Base-by-base conservation (phyloP, 2,329 filamentous ascomycete species). In the Microdochium bolleyi region DNA sequence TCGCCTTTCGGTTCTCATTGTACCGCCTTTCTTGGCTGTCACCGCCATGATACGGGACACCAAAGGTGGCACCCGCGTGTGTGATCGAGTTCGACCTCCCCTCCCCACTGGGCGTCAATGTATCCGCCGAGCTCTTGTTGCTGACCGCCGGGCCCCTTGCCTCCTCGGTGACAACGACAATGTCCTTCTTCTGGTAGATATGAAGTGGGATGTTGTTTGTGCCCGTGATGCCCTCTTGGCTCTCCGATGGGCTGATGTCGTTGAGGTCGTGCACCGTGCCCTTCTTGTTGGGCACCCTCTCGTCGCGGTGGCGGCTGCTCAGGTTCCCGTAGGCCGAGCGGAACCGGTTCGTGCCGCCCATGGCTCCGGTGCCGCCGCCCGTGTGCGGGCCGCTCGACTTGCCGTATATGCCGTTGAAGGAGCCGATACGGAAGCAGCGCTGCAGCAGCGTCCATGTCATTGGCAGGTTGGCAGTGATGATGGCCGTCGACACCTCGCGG, bases 401-500 rank as follows among this genome's bases (percentile, higher is more conserved):
- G 21, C 61, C 64, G 54, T 59, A 46, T 10, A 46, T 19, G 21
- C 41, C 41, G 41, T 46, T 60, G 56, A 70, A 68, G 2, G 70
- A 67, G 27, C 58, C 60, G 27, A 71, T 59, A 52, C 64, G 58
- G 58, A 74, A 70, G 27, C 67, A 54, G 5, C 65, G 64, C 25
- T 70, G 71, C n/a, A 72, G 57, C 2, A 73, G 59, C 0, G 71
- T 70, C 72, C 72, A 75, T 1, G 69, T 70, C 13, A 73, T 63
- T 8, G 72, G 72, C 3, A 75, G 65, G 50, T 75, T 74, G 48
- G 71, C 63, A 13, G 70, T 66, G 57, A 74, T 73, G 38, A 75
- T 63, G n/a, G 72, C 70, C 3, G 72, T 74, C 1, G 72, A 73
- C 0, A 72, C 72, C 55, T 75, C 72, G 30, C 72, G 70, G 50